Evolutionary conservation across 345 rosid genomes (phyloP).

Genomic region (Ceriops zippeliana): DNA sequence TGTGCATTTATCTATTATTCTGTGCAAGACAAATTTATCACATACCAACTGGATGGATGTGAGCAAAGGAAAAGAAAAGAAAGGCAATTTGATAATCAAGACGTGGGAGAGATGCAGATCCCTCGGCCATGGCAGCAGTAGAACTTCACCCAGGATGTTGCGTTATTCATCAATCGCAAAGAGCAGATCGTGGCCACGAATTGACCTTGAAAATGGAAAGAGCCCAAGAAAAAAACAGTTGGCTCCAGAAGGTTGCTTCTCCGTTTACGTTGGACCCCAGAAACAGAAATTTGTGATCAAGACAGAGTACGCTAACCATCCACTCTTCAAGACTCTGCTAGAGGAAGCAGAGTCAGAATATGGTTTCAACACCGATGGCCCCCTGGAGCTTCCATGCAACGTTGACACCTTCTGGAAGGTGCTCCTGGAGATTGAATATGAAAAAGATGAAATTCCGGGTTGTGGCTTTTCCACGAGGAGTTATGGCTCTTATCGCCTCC

Average conservation of each 20-base stretch:
- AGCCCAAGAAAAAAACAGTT: constrained; percentile 6
- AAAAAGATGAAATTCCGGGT: constrained; percentile 13
- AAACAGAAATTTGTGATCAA: constrained; percentile 30
- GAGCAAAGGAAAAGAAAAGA: constrained; percentile 29
- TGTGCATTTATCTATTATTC: neutral
- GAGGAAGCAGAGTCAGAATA: constrained; percentile 35
- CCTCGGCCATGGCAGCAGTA: constrained; percentile 23
- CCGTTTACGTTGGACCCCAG: constrained; percentile 30
- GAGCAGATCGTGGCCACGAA: constrained; percentile 50
- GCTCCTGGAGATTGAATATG: constrained; percentile 21
- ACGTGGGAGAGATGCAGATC: constrained; percentile 65
- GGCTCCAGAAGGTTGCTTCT: constrained; percentile 35
- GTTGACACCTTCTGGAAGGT: constrained; percentile 30
- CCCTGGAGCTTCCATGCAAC: constrained; percentile 28
- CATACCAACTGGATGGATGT: constrained; percentile 28
- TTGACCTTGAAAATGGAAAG: neutral
- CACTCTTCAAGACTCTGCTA: constrained; percentile 28
- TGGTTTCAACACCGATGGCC: constrained; percentile 27
- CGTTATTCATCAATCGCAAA: constrained; percentile 15
- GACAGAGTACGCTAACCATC: constrained; percentile 28
- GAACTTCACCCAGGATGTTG: neutral
- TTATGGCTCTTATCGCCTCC: constrained; percentile 29
- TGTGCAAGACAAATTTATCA: neutral
- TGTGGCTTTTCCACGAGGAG: constrained; percentile 30
- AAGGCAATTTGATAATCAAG: constrained; percentile 36